Base-by-base conservation (phyloP, 768 basidiomycete genomes). In the Crucibulum laeve region DNA sequence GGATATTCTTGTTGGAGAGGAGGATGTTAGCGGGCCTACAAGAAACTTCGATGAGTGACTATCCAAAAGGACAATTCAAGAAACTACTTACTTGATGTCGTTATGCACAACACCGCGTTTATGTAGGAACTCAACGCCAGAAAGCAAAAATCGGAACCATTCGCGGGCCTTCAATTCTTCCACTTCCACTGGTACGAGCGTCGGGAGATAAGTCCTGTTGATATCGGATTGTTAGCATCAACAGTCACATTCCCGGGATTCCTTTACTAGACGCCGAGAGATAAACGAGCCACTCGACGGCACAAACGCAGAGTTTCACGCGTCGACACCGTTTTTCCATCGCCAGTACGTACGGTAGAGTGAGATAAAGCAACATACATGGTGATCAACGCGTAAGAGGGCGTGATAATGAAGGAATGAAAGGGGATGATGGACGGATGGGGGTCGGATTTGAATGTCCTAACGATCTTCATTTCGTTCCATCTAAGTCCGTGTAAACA, bases 401-500 rank as follows among this genome's bases (percentile, higher is more conserved):
- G 88, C 0, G 91, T 91, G 52, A 94, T 89, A 58, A 95, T 85
- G 73, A 98, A 97, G 3, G 88, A 86, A 56, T 93, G 84, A 65
- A 98, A 97, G 8, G 82, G 80, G 48, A 98, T 87, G 63, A 98
- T 86, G 48, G 89, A 88, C 0, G 92, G 93, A 59, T 97, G 95
- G 6, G 84, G 81, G 54, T 91, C 85, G 35, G 80, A 67, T 67
- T 87, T 87, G 62, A 97, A 81, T 8, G 82, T 71, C 53, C 88
- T 76, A 46, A 97, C 82, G 54, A 94, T 87, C 75, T 95, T 95
- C 92, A 94, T 94, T 70, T 97, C 93, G 58, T 93, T 94, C 93
- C 93, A 92, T 68, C 89, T 91, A 43, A 5, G 46, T 33, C 14
- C 19, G 7, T 19, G 22, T 19, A 5, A 40, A 40, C 19, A n/a